phyloP scores from a whole-genome alignment of 2,329 filamentous ascomycete genomes.

The Fusarium aywerte region DNA sequence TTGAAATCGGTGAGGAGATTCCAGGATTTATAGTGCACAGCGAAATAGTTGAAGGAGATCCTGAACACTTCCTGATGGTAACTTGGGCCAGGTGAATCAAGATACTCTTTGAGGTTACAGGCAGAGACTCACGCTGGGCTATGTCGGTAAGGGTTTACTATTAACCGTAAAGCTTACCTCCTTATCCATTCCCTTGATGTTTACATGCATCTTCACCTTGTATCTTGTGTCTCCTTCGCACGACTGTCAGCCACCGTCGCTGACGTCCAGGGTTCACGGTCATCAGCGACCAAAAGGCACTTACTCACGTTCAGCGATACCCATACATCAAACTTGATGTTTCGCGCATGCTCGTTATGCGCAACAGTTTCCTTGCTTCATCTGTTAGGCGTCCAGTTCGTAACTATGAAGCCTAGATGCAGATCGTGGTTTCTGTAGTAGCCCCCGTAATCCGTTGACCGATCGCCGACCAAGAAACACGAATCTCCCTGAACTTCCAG shows the following conservation, averaged over 20 bases:
- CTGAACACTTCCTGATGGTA: conserved; percentile 8
- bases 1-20: conserved; percentile 5
- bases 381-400: conserved; percentile 34
- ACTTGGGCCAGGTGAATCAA: conserved; percentile 16
- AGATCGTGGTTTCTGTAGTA: conserved; percentile 43
- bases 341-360: conserved; percentile 20
- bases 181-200: conserved; percentile 2
- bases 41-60: conserved; percentile 26
- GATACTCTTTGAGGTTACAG: not conserved
- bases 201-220: conserved; percentile 7
- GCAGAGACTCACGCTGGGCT: not conserved
- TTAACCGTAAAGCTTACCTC: not conserved
- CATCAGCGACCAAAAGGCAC: not conserved
- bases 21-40: conserved; percentile 20
- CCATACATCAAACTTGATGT: conserved; percentile 31
- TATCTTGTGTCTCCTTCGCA: not conserved
- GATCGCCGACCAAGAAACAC: conserved; percentile 39
- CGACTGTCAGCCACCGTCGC: conserved; percentile 1
- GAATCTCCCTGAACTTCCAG: conserved; percentile 32
- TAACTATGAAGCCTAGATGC: conserved; percentile 30
- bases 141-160: not conserved
- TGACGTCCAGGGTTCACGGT: conserved; percentile 5
- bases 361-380: conserved; percentile 4
- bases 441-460: conserved; percentile 26
- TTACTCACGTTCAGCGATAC: not conserved